phyloP scores from a whole-genome alignment of 1,284 basidiomycete species.

The Cerrena zonata region DNA sequence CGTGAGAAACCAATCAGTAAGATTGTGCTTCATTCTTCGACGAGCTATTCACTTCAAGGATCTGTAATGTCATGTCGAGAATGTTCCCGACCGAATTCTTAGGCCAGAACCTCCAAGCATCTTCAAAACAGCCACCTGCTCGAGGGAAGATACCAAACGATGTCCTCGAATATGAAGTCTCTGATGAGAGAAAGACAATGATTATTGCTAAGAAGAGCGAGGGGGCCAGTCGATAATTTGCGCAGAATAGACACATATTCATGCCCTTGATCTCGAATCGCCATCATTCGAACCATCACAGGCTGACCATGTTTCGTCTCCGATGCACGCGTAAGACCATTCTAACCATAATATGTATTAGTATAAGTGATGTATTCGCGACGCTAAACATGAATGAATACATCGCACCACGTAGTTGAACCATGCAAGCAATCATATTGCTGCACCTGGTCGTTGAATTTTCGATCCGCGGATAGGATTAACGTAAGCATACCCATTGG shows the following conservation, averaged over 20 bases:
- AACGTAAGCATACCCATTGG: not conserved
- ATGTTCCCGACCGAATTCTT: slow-evolving; percentile 27
- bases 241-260: slow-evolving; percentile 3
- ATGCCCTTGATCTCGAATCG: not conserved
- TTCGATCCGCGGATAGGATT: not conserved
- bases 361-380: no score
- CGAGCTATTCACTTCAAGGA: not conserved
- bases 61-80: slow-evolving; percentile 18
- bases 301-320: not conserved
- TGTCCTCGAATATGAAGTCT: slow-evolving; percentile 17
- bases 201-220: slow-evolving; percentile 5
- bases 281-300: not conserved
- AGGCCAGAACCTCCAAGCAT: slow-evolving; percentile 16
- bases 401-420: no score
- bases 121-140: not conserved
- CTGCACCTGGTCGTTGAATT: not conserved
- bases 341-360: not conserved
- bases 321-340: not conserved
- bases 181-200: slow-evolving; percentile 18
- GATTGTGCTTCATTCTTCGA: not conserved
- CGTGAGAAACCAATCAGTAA: not conserved
- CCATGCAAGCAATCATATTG: not conserved
- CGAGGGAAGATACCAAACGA: not conserved
- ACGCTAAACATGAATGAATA: no score
- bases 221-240: not conserved